Percentiles rank a stretch among this genome's conserved stretches.
phyloP scores from a whole-genome alignment of 2,329 filamentous ascomycete species.

The Aciculosporium take region DNA sequence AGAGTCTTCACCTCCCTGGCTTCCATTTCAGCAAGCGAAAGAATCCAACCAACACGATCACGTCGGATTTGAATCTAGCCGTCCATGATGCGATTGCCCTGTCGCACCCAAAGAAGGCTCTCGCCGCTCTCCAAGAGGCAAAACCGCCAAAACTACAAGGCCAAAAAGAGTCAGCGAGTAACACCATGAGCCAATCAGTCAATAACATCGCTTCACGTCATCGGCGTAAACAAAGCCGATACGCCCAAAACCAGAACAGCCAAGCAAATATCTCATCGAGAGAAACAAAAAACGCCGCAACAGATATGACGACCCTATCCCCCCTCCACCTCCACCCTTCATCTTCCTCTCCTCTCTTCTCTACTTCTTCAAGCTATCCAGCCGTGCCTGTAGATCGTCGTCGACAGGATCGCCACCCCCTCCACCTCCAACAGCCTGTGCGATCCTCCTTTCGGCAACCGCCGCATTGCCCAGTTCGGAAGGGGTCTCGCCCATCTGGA shows the following conservation, averaged over 20 bases:
- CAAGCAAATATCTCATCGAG: background rate
- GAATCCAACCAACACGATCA: too few relatives aligned
- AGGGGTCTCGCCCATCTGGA: conserved; percentile 80
- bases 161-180: too few relatives aligned
- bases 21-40: too few relatives aligned
- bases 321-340: background rate
- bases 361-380: conserved; percentile 66
- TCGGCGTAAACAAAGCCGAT: background rate
- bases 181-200: background rate
- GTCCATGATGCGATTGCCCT: too few relatives aligned
- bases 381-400: conserved; percentile 82
- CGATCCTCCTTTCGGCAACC: conserved; percentile 62
- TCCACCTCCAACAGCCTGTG: conserved; percentile 65
- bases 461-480: conserved; percentile 63
- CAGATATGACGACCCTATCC: background rate
- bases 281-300: background rate
- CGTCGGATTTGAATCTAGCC: too few relatives aligned
- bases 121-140: too few relatives aligned
- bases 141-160: too few relatives aligned
- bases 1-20: too few relatives aligned
- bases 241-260: background rate
- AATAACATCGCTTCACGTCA: background rate
- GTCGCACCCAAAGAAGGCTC: too few relatives aligned
- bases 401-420: conserved; percentile 48
- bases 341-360: conserved; percentile 18